These are phyloP conservation scores for Magnusiomyces tetraspermus DNA, from an alignment of 1,139 yeast genomes.

Conservation along the genomic window DNA sequence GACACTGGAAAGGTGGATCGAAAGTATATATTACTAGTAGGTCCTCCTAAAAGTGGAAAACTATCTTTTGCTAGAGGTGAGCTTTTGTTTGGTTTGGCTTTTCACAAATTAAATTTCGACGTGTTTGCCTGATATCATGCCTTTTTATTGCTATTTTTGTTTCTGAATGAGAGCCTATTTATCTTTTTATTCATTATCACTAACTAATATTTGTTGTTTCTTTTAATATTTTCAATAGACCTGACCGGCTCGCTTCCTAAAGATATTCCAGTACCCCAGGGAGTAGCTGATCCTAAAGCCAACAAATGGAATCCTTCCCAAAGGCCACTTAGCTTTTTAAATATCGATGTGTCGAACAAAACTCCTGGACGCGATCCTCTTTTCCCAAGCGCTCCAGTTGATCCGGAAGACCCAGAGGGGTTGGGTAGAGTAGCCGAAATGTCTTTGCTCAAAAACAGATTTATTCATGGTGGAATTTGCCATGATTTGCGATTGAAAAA, in stretches of 20 bases:
- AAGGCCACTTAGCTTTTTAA: background rate
- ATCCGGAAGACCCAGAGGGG: background rate
- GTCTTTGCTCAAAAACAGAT: background rate
- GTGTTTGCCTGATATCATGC: background rate
- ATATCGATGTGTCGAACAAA: background rate
- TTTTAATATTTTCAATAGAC: constrained; percentile 2
- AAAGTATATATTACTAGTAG: constrained; percentile 13
- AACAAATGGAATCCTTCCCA: background rate
- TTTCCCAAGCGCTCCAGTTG: background rate
- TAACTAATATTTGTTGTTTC: background rate
- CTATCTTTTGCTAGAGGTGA: constrained; percentile 11
- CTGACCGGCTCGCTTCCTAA: constrained; percentile 12
- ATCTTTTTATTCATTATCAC: background rate
- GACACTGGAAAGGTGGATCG: constrained; percentile 1
- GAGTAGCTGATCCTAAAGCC: too few species aligned
- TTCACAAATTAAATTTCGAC: background rate
- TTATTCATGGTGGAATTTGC: constrained; percentile 31
- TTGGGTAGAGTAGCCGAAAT: background rate
- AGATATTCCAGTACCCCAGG: constrained; percentile 9
- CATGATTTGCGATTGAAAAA: constrained; percentile 29
- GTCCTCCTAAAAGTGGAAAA: constrained; percentile 14
- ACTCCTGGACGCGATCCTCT: background rate
- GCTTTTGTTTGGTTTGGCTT: background rate
- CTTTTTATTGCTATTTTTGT: background rate
- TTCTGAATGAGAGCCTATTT: background rate